Evolutionary conservation across 345 rosid genomes (phyloP), one percentile per base, ranked within the genome.

Genomic region (Orychophragmus violaceus): DNA sequence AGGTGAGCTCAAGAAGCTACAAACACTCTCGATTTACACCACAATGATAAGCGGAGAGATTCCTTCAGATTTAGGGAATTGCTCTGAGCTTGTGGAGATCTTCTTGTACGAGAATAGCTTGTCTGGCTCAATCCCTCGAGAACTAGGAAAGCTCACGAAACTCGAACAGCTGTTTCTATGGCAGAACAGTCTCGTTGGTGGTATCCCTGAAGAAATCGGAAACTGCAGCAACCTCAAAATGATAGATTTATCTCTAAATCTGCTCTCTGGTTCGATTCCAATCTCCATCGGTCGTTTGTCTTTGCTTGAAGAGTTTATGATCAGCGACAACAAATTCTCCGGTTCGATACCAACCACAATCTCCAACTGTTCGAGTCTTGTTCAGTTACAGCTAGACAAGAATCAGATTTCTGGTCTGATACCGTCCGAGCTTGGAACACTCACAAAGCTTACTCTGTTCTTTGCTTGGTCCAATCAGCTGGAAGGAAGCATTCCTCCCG

Each of bases 391-490:
- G 76, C 88, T 94, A 0, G 96, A 94, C 28, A 72, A 81, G 39
- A 94, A 94, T 56, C 92, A 88, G 75, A 80, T 94, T 32, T 86
- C 96, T 1, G 99, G 97, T 46, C 73, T 85, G 75, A 85, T 94
- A 55, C 97, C 99, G 2, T 77, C 84, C 0, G 96, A 90, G 74
- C 77, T 90, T 3, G 97, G 96, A 12, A 58, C 41, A 78, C 70
- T 92, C 59, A 69, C 89, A 22, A 74, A 65, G 80, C 87, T 92
- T 27, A 76, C 67, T 29, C 83, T 93, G 74, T 87, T 94, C 76
- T 83, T 84, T 24, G 96, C 90, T 41, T 90, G 96, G 99, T 82
- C 87, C 62, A 94, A 94, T 79, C 90, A 87, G 81, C 90, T 94
- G 21, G 96, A 85, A 77, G 99, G 99, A 68, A 88, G 89, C 70